phyloP scores from a whole-genome alignment of 768 basidiomycete species.

The Coprinellus micaceus region DNA sequence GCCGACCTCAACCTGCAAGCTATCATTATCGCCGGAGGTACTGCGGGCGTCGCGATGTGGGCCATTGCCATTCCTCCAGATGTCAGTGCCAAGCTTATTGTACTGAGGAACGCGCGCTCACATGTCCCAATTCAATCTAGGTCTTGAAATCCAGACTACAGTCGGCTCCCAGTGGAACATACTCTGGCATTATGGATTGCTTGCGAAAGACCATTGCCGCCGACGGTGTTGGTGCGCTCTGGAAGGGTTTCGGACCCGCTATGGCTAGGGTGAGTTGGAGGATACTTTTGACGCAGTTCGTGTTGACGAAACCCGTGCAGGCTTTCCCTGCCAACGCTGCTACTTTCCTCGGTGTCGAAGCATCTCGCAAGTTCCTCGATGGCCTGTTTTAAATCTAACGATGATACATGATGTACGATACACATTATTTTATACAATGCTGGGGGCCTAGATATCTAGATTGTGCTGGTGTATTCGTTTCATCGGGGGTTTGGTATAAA shows the following conservation, averaged over 20 bases:
- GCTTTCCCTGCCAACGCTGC: slow-evolving; percentile 98
- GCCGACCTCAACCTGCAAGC: slow-evolving; percentile 80
- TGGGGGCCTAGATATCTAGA: too few relatives aligned
- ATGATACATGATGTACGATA: too few relatives aligned
- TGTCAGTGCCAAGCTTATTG: slow-evolving; percentile 42
- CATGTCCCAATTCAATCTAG: slow-evolving; percentile 35
- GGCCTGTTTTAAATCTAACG: slow-evolving; percentile 41
- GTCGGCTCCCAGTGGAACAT: slow-evolving; percentile 96
- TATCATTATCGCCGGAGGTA: slow-evolving; percentile 88
- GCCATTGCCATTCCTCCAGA: slow-evolving; percentile 95
- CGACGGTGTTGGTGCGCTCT: slow-evolving; percentile 84
- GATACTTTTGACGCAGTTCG: too few relatives aligned
- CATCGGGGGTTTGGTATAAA: too few relatives aligned
- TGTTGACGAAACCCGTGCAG: slow-evolving; percentile 40
- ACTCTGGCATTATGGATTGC: slow-evolving; percentile 91
- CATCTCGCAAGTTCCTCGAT: slow-evolving; percentile 81
- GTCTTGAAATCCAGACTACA: slow-evolving; percentile 95
- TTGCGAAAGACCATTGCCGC: slow-evolving; percentile 84
- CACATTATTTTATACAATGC: background rate
- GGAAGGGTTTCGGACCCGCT: slow-evolving; percentile 97
- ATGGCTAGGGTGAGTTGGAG: slow-evolving; percentile 76
- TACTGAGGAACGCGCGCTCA: background rate
- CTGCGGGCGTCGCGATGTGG: slow-evolving; percentile 98
- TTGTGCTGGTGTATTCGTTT: too few relatives aligned
- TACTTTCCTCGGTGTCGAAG: slow-evolving; percentile 90